Base-by-base conservation (phyloP, 2,329 filamentous ascomycete species). In the Fusarium hainanense region DNA sequence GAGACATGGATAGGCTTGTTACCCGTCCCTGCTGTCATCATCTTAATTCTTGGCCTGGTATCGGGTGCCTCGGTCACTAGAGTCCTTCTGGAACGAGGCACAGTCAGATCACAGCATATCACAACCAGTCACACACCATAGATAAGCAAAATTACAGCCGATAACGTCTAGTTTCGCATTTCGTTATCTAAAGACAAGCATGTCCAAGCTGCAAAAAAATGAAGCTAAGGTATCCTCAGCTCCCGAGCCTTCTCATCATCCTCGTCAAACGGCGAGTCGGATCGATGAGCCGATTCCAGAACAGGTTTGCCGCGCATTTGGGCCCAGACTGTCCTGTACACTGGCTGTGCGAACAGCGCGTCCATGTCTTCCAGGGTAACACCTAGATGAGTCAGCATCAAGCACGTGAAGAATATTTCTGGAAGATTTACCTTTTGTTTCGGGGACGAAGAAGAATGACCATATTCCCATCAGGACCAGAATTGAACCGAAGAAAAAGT, bases 401-500 rank as follows among this genome's bases (percentile, higher is more conserved):
- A 5, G 9, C 1, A 23, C 54, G 10, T 18, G 34, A 37, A 20
- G 13, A 46, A 21, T 40, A 46, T 12, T 11, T 48, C 37, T n/a
- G 14, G 52, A 58, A 42, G 23, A 60, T 69, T 37, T 54, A 72
- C 84, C 84, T 74, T 85, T 86, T 4, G 85, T 87, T 70, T 87
- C 85, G 2, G 85, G 85, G 0, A 87, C 78, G 49, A 84, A 83
- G 76, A 85, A 84, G 57, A 81, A 82, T 5, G 84, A 79, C 75
- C 83, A 87, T 44, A 84, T 71, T 12, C 83, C 79, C 68, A 84
- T 82, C 28, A 78, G 66, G 18, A 85, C 77, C 50, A 85, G 57
- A 28, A 85, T 77, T 0, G 80, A 76, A 6, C 82, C 84, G 66
- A 87, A 87, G 76, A 87, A 83, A 59, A 87, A 84, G 72, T 85